phyloP scores from a whole-genome alignment of 306 rosid genomes.

The Astragalus glycyphyllos region DNA sequence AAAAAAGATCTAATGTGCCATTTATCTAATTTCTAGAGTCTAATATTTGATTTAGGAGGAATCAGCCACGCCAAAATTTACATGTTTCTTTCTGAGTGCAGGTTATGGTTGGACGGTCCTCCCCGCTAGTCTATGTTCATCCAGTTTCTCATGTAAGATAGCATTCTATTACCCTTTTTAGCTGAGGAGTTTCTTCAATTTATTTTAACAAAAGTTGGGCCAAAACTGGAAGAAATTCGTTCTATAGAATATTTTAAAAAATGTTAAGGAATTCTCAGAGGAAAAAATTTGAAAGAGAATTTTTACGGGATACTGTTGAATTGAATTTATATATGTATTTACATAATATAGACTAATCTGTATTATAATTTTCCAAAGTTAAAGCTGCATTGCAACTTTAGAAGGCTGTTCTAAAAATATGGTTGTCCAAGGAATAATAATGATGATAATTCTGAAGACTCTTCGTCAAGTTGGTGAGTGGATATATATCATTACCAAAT shows the following conservation, averaged over 20 bases:
- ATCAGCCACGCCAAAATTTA: slow-evolving; percentile 15
- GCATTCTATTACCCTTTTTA: slow-evolving; percentile 32
- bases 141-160: slow-evolving; percentile 83
- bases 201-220: slow-evolving; percentile 20
- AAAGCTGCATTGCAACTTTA: neutral
- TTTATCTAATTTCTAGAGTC: slow-evolving; percentile 13
- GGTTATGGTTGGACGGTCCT: slow-evolving; percentile 84
- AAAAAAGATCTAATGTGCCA: slow-evolving; percentile 21
- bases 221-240: slow-evolving; percentile 12
- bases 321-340: neutral
- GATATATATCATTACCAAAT: neutral
- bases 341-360: slow-evolving; percentile 16
- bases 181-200: slow-evolving; percentile 32
- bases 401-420: neutral
- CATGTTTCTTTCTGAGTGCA: slow-evolving; percentile 49
- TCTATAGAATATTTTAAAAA: neutral
- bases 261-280: slow-evolving; percentile 25
- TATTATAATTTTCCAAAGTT: neutral
- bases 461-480: neutral
- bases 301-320: neutral
- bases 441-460: neutral
- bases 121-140: slow-evolving; percentile 82
- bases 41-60: slow-evolving; percentile 21
- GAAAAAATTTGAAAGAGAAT: neutral
- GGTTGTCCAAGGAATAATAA: neutral